Evolutionary conservation across 1,139 yeast species (phyloP).

Genomic region (Torulaspora globosa): DNA sequence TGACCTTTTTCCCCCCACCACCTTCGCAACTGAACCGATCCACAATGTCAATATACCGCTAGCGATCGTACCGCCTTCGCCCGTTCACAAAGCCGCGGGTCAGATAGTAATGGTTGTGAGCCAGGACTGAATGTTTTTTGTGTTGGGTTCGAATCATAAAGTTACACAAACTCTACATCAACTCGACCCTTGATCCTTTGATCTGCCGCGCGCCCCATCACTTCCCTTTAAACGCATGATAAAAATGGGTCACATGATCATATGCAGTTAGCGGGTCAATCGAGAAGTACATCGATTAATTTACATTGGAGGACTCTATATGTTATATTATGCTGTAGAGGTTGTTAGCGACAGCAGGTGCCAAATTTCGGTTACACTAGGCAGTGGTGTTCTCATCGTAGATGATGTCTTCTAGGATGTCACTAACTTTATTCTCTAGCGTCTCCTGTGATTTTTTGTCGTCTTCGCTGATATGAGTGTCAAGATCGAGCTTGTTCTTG

Average conservation of each 20-base stretch:
- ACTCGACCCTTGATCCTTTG: neutral
- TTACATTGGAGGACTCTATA: neutral
- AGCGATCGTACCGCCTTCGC: neutral
- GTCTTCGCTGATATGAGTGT: slow-evolving; percentile 39
- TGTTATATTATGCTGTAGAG: neutral
- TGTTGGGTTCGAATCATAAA: neutral
- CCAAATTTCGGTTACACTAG: neutral
- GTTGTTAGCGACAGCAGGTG: neutral
- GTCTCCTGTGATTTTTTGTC: slow-evolving; percentile 30
- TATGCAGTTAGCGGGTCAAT: neutral
- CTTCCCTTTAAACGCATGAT: neutral
- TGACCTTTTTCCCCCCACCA: too few relatives aligned
- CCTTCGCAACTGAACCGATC: neutral
- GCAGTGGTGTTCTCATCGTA: slow-evolving; percentile 23
- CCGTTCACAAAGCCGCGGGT: neutral
- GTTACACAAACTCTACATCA: neutral
- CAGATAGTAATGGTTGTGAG: neutral
- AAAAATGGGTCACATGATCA: neutral
- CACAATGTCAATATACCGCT: neutral
- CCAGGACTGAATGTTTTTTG: neutral
- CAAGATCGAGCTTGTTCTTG: slow-evolving; percentile 84
- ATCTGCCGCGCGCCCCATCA: neutral
- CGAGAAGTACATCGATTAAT: neutral
- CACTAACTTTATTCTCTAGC: slow-evolving; percentile 31
- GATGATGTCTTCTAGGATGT: slow-evolving; percentile 34